These are phyloP conservation scores for Aureobasidium zeae DNA, from an alignment of 2,329 filamentous ascomycete genomes.

Conservation along the genomic window DNA sequence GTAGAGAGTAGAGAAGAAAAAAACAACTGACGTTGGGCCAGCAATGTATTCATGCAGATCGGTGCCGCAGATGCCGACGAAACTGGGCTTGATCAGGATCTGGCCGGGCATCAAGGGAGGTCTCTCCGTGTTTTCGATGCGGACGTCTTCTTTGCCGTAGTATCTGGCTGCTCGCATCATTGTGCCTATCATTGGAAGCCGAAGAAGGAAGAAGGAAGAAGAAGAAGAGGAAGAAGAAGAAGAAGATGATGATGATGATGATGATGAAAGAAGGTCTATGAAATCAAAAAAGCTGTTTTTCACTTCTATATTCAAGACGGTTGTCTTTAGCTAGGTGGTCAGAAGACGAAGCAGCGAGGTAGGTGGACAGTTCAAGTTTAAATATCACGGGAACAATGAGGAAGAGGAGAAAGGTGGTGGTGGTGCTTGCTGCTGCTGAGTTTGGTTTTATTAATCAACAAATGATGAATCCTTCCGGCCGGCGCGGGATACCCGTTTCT, in stretches of 20 bases:
- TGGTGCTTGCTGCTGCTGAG: no score
- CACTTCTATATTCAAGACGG: no score
- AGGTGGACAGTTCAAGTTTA: no score
- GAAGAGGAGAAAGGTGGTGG: background rate
- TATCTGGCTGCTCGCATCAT: conserved; percentile 47
- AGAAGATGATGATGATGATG: background rate
- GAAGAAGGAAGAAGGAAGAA: background rate
- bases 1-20: no score
- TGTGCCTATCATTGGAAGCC: background rate
- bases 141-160: conserved; percentile 47
- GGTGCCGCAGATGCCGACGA: conserved; percentile 10
- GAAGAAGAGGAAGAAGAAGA: background rate
- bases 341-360: no score
- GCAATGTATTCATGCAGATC: conserved; percentile 39
- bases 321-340: no score
- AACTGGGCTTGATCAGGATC: conserved; percentile 27
- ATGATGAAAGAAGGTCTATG: no score
- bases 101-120: conserved; percentile 42
- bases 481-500: background rate
- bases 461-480: conserved; percentile 2
- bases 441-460: no score
- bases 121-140: conserved; percentile 43
- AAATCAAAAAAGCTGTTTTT: no score
- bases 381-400: background rate
- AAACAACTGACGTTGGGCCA: conserved; percentile 26